phyloP scores from a whole-genome alignment of 2,329 filamentous ascomycete species.

The Phaeosphaeria sp. region DNA sequence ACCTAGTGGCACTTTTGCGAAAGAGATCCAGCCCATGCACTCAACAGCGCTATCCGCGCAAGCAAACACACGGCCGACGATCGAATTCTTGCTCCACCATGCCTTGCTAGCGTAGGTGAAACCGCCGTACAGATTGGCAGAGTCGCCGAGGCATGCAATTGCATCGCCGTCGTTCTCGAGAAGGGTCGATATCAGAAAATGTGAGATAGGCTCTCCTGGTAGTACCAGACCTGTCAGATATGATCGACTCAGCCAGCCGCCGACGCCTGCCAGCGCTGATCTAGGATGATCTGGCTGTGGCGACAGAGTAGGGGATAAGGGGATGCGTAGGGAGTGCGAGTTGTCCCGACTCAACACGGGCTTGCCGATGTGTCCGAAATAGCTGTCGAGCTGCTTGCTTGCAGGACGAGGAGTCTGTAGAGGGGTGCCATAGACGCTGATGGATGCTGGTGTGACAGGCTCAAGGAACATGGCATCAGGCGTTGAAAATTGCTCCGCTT shows the following conservation, averaged over 20 bases:
- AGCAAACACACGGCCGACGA: constrained; percentile 62
- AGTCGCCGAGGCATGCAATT: constrained; percentile 56
- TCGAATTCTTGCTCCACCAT: constrained; percentile 65
- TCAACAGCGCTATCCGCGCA: constrained; percentile 53
- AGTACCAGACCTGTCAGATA: constrained; percentile 63
- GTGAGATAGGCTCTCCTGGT: constrained; percentile 60
- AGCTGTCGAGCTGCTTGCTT: constrained; percentile 37
- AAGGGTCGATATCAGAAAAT: constrained; percentile 63
- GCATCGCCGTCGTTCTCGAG: constrained; percentile 62
- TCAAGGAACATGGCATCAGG: constrained; percentile 32
- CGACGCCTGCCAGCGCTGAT: constrained; percentile 37
- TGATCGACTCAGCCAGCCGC: constrained; percentile 63
- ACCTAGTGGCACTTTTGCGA: constrained; percentile 50
- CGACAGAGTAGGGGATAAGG: constrained; percentile 31
- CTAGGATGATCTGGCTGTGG: constrained; percentile 19
- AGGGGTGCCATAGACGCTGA: constrained; percentile 49
- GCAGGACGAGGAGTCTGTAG: constrained; percentile 44
- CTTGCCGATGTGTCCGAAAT: constrained; percentile 42
- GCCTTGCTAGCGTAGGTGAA: constrained; percentile 58
- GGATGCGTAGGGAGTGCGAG: constrained; percentile 39
- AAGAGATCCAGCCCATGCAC: constrained; percentile 64
- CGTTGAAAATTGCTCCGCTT: constrained; percentile 20
- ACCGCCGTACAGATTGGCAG: constrained; percentile 61
- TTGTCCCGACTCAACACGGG: constrained; percentile 32
- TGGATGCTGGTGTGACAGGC: constrained; percentile 34